Conservation (phyloP, 768 basidiomycete genomes). For the Dacryopinax spathularia region DNA sequence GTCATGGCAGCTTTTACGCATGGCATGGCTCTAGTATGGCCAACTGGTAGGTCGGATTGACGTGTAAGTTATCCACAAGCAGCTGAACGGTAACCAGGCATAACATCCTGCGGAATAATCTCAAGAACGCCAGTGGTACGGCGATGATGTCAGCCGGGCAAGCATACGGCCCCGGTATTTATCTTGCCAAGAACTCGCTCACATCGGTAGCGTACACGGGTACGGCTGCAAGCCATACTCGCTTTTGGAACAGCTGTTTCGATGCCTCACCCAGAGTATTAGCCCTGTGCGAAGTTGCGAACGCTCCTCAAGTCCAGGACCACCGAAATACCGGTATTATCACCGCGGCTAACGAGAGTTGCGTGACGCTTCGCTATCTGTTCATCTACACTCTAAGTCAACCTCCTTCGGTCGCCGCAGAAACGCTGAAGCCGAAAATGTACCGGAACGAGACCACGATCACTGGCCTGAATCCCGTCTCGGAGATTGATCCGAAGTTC, state of each 20-base stretch:
- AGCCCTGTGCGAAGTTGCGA: background rate
- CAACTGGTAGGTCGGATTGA: background rate
- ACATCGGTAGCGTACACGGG: background rate
- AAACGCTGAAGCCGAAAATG: background rate
- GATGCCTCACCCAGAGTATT: background rate
- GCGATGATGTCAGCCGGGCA: background rate
- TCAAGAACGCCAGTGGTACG: background rate
- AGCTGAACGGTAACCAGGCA: background rate
- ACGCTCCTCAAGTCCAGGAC: background rate
- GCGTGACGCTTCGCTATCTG: background rate
- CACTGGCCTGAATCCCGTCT: background rate
- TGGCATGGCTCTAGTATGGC: background rate
- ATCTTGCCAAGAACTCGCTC: slow-evolving; percentile 1
- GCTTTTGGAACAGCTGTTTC: background rate
- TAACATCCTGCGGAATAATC: background rate
- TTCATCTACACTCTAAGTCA: background rate
- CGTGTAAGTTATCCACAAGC: background rate
- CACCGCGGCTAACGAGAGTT: background rate
- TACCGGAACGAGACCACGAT: background rate
- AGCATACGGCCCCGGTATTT: background rate
- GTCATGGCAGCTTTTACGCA: background rate
- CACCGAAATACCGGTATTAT: background rate
- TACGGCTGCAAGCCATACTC: background rate
- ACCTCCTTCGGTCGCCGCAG: background rate
- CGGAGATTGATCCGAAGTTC: background rate